Conservation (phyloP, 805 yeast genomes). For the Schwanniomyces pseudopolymorphus region DNA sequence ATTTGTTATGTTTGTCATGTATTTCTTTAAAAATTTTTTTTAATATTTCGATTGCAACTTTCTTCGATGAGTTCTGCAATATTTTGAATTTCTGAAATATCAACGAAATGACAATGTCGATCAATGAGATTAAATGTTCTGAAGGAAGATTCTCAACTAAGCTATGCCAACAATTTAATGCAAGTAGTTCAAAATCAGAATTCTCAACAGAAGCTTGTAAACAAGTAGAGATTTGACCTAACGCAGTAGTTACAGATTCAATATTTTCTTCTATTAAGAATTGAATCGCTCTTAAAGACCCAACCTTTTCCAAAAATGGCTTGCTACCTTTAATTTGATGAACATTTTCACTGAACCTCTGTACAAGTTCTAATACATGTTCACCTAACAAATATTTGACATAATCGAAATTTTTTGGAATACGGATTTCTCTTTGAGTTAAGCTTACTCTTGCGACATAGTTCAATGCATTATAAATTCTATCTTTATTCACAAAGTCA, state of each 20-base stretch:
- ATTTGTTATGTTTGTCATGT: constrained; percentile 35
- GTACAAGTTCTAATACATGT: constrained; percentile 72
- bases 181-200: constrained; percentile 55
- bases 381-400: constrained; percentile 43
- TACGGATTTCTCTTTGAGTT: constrained; percentile 12
- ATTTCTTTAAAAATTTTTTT: constrained; percentile 31
- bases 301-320: constrained; percentile 69
- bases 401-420: constrained; percentile 17
- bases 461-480: constrained; percentile 43
- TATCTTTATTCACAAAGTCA: constrained; percentile 27
- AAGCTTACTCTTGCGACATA: constrained; percentile 33
- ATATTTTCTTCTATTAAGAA: constrained; percentile 60
- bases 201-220: constrained; percentile 75
- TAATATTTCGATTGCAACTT: constrained; percentile 53
- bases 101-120: constrained; percentile 73
- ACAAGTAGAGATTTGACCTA: constrained; percentile 86
- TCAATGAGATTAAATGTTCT: constrained; percentile 58
- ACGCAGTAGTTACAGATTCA: constrained; percentile 51
- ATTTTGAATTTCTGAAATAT: constrained; percentile 64
- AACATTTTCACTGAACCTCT: constrained; percentile 74
- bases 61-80: constrained; percentile 50
- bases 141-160: constrained; percentile 58
- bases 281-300: constrained; percentile 72
- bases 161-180: constrained; percentile 67
- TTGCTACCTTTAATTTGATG: constrained; percentile 70